Evolutionary conservation across 768 basidiomycete species (phyloP).

Genomic region (Paxillus rubicundulus): DNA sequence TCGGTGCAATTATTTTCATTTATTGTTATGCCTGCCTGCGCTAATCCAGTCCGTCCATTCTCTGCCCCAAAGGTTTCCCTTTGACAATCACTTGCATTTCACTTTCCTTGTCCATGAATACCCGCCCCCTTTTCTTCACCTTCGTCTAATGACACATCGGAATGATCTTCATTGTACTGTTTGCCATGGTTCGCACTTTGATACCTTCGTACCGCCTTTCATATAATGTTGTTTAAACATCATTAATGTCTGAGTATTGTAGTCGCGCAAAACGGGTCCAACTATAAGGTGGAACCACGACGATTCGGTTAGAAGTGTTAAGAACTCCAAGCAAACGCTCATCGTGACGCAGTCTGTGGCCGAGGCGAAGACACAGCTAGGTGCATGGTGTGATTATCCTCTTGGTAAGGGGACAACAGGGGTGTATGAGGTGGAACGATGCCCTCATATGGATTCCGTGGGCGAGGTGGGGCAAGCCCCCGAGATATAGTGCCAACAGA

Average conservation of each 20-base stretch:
- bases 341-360: background rate
- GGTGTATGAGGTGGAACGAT: background rate
- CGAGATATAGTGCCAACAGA: background rate
- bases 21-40: background rate
- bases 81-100: slow-evolving; percentile 11
- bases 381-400: background rate
- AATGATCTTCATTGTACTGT: slow-evolving; percentile 33
- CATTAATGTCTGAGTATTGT: slow-evolving; percentile 30
- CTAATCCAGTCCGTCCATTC: slow-evolving; percentile 9
- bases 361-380: background rate
- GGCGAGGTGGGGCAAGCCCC: background rate
- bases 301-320: background rate
- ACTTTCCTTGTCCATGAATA: slow-evolving; percentile 20
- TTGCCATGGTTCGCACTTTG: slow-evolving; percentile 21
- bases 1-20: slow-evolving; percentile 14
- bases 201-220: slow-evolving; percentile 14
- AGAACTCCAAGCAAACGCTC: background rate
- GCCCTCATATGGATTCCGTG: slow-evolving; percentile 9
- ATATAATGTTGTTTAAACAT: slow-evolving; percentile 34
- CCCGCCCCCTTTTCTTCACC: slow-evolving; percentile 2
- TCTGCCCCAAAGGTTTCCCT: slow-evolving; percentile 6
- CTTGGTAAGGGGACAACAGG: background rate
- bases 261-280: slow-evolving; percentile 11
- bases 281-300: background rate
- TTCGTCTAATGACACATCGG: slow-evolving; percentile 18